Evolutionary conservation across 23 red algal species (phyloP).

Genomic region (Porphyridium purpureum): DNA sequence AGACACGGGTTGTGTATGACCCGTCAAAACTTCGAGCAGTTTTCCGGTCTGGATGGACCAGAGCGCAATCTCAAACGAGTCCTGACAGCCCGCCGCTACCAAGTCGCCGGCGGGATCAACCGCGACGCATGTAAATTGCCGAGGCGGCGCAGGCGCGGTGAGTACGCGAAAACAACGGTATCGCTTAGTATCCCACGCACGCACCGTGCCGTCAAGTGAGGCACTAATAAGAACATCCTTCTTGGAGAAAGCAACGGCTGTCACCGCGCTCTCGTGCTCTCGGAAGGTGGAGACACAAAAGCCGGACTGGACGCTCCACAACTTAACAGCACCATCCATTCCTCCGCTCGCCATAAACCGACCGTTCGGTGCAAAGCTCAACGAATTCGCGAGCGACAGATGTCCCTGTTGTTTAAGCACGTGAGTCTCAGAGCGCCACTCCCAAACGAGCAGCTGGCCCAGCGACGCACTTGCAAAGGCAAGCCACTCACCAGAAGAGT

Average conservation of each 20-base stretch:
- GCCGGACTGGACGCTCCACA: conserved; percentile 63
- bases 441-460: conserved; percentile 79
- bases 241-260: conserved; percentile 51
- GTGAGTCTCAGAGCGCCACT: conserved; percentile 89
- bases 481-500: conserved; percentile 70
- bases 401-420: conserved; percentile 94
- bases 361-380: conserved; percentile 73
- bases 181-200: conserved; percentile 65
- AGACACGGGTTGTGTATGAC: conserved; percentile 58
- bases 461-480: conserved; percentile 31
- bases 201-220: conserved; percentile 85
- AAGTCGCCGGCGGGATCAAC: conserved; percentile 58
- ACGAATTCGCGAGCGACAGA: conserved; percentile 23
- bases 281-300: conserved; percentile 73
- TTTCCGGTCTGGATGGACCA: conserved; percentile 84
- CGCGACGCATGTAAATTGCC: conserved; percentile 76
- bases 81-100: conserved; percentile 70
- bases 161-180: conserved; percentile 87
- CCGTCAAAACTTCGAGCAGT: conserved; percentile 64
- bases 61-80: conserved; percentile 73
- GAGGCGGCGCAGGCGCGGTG: conserved; percentile 30
- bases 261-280: conserved; percentile 48
- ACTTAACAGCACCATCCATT: conserved; percentile 74
- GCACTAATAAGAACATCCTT: conserved; percentile 63
- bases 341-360: conserved; percentile 61